phyloP scores from a whole-genome alignment of 371 early-diverging fungal genomes.

The Mortierella sp. region DNA sequence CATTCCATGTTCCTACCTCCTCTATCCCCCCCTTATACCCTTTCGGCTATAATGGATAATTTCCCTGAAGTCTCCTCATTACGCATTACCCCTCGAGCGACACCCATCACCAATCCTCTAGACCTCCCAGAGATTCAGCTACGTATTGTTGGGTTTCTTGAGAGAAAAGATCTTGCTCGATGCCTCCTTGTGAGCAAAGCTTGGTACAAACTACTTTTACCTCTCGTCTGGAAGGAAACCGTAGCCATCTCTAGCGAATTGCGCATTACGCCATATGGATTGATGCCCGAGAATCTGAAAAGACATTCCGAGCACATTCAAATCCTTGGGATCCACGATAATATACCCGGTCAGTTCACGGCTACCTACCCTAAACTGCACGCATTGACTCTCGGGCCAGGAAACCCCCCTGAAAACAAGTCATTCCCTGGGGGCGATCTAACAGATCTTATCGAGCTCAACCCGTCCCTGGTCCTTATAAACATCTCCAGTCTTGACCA shows the following conservation, averaged over 20 bases:
- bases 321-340: neutral
- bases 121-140: slow-evolving; percentile 5
- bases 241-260: neutral
- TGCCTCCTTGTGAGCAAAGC: slow-evolving; percentile 6
- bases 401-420: neutral
- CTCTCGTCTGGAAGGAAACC: neutral
- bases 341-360: neutral
- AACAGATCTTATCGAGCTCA: neutral
- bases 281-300: neutral
- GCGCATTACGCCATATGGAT: neutral
- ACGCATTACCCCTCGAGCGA: too few species aligned
- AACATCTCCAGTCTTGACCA: neutral
- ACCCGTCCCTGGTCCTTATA: neutral
- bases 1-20: too few species aligned
- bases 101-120: neutral
- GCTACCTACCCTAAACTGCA: neutral
- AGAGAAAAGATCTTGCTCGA: neutral
- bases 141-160: neutral
- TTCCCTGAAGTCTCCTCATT: too few species aligned
- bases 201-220: slow-evolving; percentile 4
- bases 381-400: neutral
- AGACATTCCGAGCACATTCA: neutral
- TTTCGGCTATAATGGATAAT: too few species aligned
- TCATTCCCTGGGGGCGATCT: neutral
- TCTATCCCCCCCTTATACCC: too few species aligned